These are phyloP conservation scores for Rhizopogon vesiculosus DNA, from an alignment of 768 basidiomycete genomes.

Conservation along the genomic window DNA sequence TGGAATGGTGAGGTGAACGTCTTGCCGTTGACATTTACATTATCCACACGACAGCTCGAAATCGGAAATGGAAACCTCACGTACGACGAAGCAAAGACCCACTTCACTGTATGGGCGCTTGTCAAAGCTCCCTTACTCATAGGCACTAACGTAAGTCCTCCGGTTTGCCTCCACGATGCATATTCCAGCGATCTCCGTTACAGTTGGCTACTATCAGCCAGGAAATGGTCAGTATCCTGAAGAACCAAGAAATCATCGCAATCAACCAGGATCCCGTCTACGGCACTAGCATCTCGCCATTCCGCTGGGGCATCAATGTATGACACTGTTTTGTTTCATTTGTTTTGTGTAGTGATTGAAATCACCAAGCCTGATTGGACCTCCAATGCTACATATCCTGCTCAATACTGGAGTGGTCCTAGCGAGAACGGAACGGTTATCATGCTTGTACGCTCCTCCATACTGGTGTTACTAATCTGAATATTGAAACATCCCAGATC, in stretches of 20 bases:
- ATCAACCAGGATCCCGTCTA: slow-evolving; percentile 63
- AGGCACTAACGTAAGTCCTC: slow-evolving; percentile 46
- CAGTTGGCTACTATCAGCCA: slow-evolving; percentile 43
- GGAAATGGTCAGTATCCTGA: slow-evolving; percentile 49
- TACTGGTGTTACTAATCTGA: neutral
- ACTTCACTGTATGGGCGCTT: slow-evolving; percentile 69
- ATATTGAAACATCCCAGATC: slow-evolving; percentile 31
- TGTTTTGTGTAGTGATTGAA: slow-evolving; percentile 1
- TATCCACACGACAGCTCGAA: slow-evolving; percentile 39
- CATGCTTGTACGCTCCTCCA: slow-evolving; percentile 48
- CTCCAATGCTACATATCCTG: slow-evolving; percentile 42
- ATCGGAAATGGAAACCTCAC: slow-evolving; percentile 60
- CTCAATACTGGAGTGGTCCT: slow-evolving; percentile 65
- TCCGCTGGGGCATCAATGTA: slow-evolving; percentile 64
- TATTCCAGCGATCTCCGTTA: neutral
- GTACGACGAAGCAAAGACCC: slow-evolving; percentile 59
- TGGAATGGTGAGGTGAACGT: neutral
- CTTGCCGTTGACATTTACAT: neutral
- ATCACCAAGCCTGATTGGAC: slow-evolving; percentile 29
- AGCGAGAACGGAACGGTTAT: slow-evolving; percentile 58
- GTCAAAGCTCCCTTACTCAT: slow-evolving; percentile 65
- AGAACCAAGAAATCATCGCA: slow-evolving; percentile 58
- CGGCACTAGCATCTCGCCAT: slow-evolving; percentile 61
- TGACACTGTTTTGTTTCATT: slow-evolving; percentile 21
- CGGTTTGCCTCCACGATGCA: slow-evolving; percentile 7